Base-by-base conservation (phyloP, 2,329 filamentous ascomycete genomes). In the Fusarium domesticum region DNA sequence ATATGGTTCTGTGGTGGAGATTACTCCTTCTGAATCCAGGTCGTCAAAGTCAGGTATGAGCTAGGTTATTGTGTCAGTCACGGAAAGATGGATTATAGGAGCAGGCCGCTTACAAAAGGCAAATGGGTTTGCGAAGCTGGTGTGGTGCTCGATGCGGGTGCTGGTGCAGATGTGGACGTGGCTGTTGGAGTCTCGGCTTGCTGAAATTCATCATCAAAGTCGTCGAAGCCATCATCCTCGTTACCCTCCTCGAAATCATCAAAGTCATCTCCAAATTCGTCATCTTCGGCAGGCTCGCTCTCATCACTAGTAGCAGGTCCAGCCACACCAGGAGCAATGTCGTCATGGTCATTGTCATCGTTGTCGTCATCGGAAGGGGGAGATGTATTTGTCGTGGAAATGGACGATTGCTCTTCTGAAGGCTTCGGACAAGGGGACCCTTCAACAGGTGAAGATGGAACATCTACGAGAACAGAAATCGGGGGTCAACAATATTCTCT, bases 191-290 rank as follows among this genome's bases (percentile, higher is more conserved):
- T 61, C 42, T 73, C 72, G 44, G 78, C 64, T 62, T 80, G 72
- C 59, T 88, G 78, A 62, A 89, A 89, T 30, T 75, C 83, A 54
- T 84, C 85, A 61, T 86, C 83, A 66, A 89, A 89, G 59, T 87
- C 84, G 58, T 81, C 80, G 68, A 84, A 84, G 58, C 78, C 78
- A 18, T 71, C 73, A 35, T 71, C 72, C 6, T 70, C 74, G 44
- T 73, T 75, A 37, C 77, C 78, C 58, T 82, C 79, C 57, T 81
- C 77, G 53, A 83, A 83, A 50, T 81, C 79, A 61, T 83, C 78
- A 65, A 80, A 77, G 48, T 82, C 79, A 57, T 81, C 78, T 17
- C 74, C 78, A 60, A 79, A 80, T 33, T 74, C 76, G 51, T 77
- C 73, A 20, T 63, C 66, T 32, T 62, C 63, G 18, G 65, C 62